Base-by-base conservation (phyloP, 768 basidiomycete species). In the Suillus hirtellus region DNA sequence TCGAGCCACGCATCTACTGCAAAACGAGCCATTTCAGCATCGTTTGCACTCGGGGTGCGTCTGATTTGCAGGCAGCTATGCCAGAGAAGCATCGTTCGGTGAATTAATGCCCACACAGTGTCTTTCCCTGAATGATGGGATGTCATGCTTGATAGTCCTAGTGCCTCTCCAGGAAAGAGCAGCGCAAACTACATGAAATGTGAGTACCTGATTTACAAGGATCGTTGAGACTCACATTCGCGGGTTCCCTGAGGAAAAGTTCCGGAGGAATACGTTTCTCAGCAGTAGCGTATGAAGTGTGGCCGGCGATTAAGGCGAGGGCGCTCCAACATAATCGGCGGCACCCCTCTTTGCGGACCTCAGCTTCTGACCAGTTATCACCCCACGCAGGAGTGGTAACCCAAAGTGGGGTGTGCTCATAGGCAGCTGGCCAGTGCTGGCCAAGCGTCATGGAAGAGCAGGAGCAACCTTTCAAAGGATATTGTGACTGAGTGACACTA, bases 271-370 rank as follows among this genome's bases (percentile, higher is more conserved):
- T 66, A 9, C 71, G 69, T 37, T 73, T 75, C 59, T 75, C 73
- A 19, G 88, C 82, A 21, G 81, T 82, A 5, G 81, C 78, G 69
- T 88, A 90, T 15, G 84, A 81, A 34, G 82, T 85, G 72, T 89
- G 84, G 1, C 86, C 88, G 11, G 90, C 87, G 15, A 84, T 79
- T 27, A 90, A 79, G 60, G 81, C 77, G 73, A 91, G 79, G 8
- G 86, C 76, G 70, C 86, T 89, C 91, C 91, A 93, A 65, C 88
- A 89, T 27, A 92, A 73, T 43, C 90, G 78, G 42, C 91, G 84
- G 68, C 86, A 87, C 52, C 86, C 86, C 70, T 93, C 91, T 73
- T 85, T 88, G 49, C 82, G 77, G 64, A 90, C 83, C 65, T 92
- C 90, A 11, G 75, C 81, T 53, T 86, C 84, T n/a, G 82, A 76